Percentiles rank a stretch among this genome's conserved stretches.
Evolutionary conservation across 306 rosid species (phyloP).

Genomic region (Gastrolobium bilobum): DNA sequence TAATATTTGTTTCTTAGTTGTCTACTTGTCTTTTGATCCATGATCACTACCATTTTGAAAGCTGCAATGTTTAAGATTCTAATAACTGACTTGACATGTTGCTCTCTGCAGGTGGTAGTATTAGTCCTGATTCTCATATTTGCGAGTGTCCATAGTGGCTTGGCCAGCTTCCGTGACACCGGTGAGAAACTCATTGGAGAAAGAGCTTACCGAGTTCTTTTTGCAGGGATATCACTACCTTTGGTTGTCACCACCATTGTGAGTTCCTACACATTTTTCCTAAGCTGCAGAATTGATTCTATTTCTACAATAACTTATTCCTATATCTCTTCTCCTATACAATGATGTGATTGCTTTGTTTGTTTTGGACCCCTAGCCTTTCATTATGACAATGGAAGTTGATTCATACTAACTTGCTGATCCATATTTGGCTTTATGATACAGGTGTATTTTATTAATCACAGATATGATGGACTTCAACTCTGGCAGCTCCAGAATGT

Average conservation of each 20-base stretch:
- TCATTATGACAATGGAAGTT: conserved; percentile 16
- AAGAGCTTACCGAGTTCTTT: conserved; percentile 91
- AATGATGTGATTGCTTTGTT: conserved; percentile 11
- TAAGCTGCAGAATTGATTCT: no score
- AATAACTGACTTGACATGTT: conserved; percentile 41
- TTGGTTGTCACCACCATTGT: conserved; percentile 91
- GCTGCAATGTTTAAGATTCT: conserved; percentile 17
- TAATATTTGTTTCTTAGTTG: neutral
- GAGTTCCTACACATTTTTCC: conserved; percentile 48
- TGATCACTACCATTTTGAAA: neutral
- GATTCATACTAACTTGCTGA: conserved; percentile 35
- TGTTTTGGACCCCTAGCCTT: neutral
- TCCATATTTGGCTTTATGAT: conserved; percentile 43
- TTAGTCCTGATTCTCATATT: conserved; percentile 72
- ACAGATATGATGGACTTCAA: conserved; percentile 92
- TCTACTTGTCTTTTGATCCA: neutral
- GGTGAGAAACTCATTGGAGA: conserved; percentile 95
- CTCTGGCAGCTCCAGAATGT: conserved; percentile 85
- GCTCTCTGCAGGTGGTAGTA: conserved; percentile 80
- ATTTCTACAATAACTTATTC: neutral
- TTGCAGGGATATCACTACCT: conserved; percentile 91
- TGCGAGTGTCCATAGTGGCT: conserved; percentile 87
- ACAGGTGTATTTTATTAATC: conserved; percentile 96
- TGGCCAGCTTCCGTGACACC: conserved; percentile 81
- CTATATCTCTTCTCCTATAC: conserved; percentile 1